Conservation (phyloP, 2,329 filamentous ascomycete species). For the Geosmithia putterillii region DNA sequence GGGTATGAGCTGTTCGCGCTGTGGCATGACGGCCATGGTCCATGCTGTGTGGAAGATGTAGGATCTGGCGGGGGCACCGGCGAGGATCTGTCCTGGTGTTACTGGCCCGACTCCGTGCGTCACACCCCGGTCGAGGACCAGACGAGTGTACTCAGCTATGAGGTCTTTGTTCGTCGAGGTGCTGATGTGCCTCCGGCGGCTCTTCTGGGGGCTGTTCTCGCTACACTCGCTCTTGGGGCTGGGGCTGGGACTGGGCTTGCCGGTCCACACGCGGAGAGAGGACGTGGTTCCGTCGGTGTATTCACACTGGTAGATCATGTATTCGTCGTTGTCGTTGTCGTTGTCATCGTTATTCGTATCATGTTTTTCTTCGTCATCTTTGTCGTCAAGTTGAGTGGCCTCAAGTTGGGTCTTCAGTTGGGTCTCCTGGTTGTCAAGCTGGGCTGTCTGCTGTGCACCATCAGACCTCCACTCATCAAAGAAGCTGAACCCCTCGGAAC, state of each 20-base stretch:
- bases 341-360: conserved; percentile 4
- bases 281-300: conserved; percentile 14
- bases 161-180: too few relatives aligned
- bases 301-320: conserved; percentile 9
- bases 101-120: conserved; percentile 28
- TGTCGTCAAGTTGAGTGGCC: too few relatives aligned
- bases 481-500: conserved; percentile 31
- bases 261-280: conserved; percentile 32
- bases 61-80: conserved; percentile 32
- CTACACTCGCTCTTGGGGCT: too few relatives aligned
- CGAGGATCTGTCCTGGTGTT: conserved; percentile 33
- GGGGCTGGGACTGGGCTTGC: conserved; percentile 18
- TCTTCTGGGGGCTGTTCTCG: too few relatives aligned
- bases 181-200: too few relatives aligned
- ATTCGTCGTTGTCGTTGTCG: conserved; percentile 7
- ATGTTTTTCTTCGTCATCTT: background rate
- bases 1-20: conserved; percentile 4
- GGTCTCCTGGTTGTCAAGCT: too few relatives aligned
- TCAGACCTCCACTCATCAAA: conserved; percentile 18
- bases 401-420: too few relatives aligned
- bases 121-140: conserved; percentile 23
- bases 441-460: too few relatives aligned
- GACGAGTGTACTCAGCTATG: conserved; percentile 33
- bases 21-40: conserved; percentile 32
- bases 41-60: conserved; percentile 40